Evolutionary conservation across 306 rosid species (phyloP).

Genomic region (Albizia julibrissin): DNA sequence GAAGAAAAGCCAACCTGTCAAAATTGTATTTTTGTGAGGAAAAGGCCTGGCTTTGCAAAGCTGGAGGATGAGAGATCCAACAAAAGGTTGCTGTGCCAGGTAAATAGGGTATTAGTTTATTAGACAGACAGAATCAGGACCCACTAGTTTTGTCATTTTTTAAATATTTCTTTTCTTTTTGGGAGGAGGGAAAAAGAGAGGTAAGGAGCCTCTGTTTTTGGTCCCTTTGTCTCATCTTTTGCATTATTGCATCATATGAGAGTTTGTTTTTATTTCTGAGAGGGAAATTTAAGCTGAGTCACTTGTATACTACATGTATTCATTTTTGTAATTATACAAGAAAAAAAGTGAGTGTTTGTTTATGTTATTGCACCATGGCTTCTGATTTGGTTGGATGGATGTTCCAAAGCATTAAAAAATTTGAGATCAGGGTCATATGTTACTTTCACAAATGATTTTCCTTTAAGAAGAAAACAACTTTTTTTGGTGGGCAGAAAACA

Average conservation of each 20-base stretch:
- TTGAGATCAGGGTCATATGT: neutral
- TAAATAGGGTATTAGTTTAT: conserved; percentile 55
- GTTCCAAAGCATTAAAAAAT: neutral
- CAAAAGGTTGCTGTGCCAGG: conserved; percentile 78
- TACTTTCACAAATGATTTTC: neutral
- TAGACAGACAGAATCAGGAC: conserved; percentile 53
- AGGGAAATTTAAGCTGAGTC: neutral
- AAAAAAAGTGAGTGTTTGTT: conserved; percentile 14
- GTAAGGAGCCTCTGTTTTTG: conserved; percentile 59
- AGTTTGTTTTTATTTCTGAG: conserved; percentile 16
- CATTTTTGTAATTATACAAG: conserved; percentile 19
- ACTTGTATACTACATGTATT: conserved; percentile 18
- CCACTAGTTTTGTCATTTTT: conserved; percentile 51
- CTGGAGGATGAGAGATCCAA: conserved; percentile 61
- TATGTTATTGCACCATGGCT: neutral
- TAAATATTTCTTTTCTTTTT: conserved; percentile 18
- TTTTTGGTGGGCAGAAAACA: neutral
- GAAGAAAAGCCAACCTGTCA: conserved; percentile 61
- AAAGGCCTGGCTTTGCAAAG: conserved; percentile 68
- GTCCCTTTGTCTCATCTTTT: conserved; percentile 38
- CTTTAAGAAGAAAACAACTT: neutral
- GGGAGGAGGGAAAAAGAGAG: conserved; percentile 48
- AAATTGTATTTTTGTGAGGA: conserved; percentile 50
- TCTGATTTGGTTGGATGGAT: neutral
- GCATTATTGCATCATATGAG: conserved; percentile 13